Evolutionary conservation across 1,139 yeast genomes (phyloP), one percentile per base, ranked within the genome.

Genomic region (Sugiyamaella xylanicola): DNA sequence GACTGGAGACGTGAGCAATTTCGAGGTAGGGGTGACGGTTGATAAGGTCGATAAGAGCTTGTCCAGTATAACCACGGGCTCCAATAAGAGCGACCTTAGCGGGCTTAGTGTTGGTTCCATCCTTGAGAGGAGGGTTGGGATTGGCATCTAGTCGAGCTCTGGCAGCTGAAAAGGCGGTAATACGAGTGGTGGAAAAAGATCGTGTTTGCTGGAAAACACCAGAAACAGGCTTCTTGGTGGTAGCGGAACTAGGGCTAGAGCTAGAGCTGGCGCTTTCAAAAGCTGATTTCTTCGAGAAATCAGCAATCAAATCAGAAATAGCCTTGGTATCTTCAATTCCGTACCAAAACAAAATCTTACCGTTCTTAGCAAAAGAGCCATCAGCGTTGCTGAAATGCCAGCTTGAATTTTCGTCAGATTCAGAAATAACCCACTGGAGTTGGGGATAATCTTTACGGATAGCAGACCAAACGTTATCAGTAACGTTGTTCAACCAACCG

Each of bases 11-110:
- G 68, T 92, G 96, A 3, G 95, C 82, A 53, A 93, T 77, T 68
- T 92, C 97, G 62, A 93, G 78, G 71, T 82, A 83, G 51, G 96
- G 96, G 73, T 93, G 99, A 56, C 80, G 76, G 72, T 93, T 90
- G 63, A 93, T 87, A 76, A 93, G 79, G 50, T 86, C 82, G 64
- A 93, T 90, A 72, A 93, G 80, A 65, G 93, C 93, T 74, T 88
- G 96, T 35, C 99, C 99, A 29, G 98, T 92, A 74, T 83, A 90
- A 41, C 99, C 99, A 75, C 99, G 86, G 42, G 99, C 99, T 65
- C 99, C 99, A 69, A 93, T 92, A 65, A 93, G 81, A 1, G 97
- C 99, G 50, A 95, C 92, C 59, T 83, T 84, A 40, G 89, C 77
- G 58, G 81, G 82, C 52, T 76, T 72, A 46, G 78, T 77, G 74